Evolutionary conservation across 495 filamentous ascomycete species (phyloP).

Genomic region (Aspergillus sclerotiicarbonarius): DNA sequence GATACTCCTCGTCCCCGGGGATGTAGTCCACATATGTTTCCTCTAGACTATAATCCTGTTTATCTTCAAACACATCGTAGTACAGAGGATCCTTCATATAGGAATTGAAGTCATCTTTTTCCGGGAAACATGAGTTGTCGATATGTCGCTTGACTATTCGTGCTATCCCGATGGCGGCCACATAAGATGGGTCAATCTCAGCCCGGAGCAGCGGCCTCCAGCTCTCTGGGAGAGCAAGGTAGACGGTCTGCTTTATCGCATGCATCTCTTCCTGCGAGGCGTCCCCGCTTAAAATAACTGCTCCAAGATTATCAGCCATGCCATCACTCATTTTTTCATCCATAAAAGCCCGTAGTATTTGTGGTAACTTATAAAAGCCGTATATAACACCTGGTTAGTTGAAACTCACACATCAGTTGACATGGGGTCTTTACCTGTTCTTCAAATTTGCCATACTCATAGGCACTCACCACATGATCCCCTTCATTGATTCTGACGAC

Average conservation of each 20-base stretch:
- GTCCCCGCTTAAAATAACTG: not conserved
- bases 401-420: not conserved
- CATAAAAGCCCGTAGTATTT: not conserved
- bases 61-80: not conserved
- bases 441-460: not conserved
- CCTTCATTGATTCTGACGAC: not conserved
- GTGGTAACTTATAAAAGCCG: not conserved
- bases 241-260: not conserved
- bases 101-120: not conserved
- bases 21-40: too few relatives aligned
- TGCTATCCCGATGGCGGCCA: not conserved
- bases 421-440: not conserved
- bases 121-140: not conserved
- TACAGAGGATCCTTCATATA: not conserved
- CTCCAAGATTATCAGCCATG: not conserved
- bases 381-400: not conserved
- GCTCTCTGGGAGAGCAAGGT: not conserved
- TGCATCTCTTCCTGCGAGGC: not conserved
- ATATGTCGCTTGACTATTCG: not conserved
- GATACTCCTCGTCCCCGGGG: too few relatives aligned
- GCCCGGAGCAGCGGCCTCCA: not conserved
- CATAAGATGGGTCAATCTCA: not conserved
- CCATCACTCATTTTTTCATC: not conserved
- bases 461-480: not conserved
- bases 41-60: too few relatives aligned